Percentiles rank a stretch among this genome's conserved stretches.
Conservation (phyloP, 2,329 filamentous ascomycete genomes). For the Exserohilum rostratum region DNA sequence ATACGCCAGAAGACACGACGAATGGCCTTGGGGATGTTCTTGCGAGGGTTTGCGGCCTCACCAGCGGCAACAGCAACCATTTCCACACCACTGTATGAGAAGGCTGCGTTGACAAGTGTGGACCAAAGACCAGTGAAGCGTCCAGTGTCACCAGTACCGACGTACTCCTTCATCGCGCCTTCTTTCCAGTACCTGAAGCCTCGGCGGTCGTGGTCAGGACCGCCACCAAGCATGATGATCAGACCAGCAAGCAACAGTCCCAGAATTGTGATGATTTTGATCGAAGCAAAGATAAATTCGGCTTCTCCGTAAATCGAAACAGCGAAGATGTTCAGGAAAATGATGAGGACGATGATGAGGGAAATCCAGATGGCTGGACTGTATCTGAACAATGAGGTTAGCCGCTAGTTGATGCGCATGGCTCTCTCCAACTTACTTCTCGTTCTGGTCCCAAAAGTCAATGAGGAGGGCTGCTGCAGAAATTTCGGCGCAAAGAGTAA, state of each 20-base stretch:
- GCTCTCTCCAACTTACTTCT: slow-evolving; percentile 14
- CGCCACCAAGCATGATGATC: slow-evolving; percentile 47
- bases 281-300: slow-evolving; percentile 56
- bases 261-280: slow-evolving; percentile 54
- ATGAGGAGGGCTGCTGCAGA: slow-evolving; percentile 44
- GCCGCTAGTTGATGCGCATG: neutral
- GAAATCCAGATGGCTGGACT: slow-evolving; percentile 42
- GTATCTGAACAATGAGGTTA: slow-evolving; percentile 5
- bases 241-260: slow-evolving; percentile 40
- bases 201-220: slow-evolving; percentile 39
- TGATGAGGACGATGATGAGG: slow-evolving; percentile 44
- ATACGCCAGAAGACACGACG: slow-evolving; percentile 62
- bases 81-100: slow-evolving; percentile 46
- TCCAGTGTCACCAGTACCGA: slow-evolving; percentile 64
- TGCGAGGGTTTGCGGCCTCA: slow-evolving; percentile 46
- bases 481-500: slow-evolving; percentile 46
- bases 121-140: slow-evolving; percentile 66
- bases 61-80: slow-evolving; percentile 48
- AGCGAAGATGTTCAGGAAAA: slow-evolving; percentile 45
- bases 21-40: slow-evolving; percentile 61
- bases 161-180: slow-evolving; percentile 58
- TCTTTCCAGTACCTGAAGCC: slow-evolving; percentile 74
- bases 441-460: slow-evolving; percentile 41
- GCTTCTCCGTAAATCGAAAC: slow-evolving; percentile 54
- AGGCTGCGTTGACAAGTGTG: slow-evolving; percentile 61